Evolutionary conservation across 192 early-diverging fungal genomes (phyloP).

Genomic region (Entomortierella beljakovae): DNA sequence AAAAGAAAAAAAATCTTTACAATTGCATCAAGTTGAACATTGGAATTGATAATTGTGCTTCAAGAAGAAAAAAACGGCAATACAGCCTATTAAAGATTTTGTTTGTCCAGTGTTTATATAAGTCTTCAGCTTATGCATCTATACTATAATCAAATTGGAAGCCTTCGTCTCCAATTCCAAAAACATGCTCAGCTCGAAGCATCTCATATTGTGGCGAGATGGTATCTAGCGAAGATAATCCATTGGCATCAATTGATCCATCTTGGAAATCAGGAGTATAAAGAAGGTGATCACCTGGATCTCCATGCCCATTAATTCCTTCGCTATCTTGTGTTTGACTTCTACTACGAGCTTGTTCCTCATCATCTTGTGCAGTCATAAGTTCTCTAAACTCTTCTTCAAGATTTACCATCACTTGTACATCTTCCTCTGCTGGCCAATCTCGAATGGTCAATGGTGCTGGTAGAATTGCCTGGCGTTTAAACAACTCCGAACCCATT

Average conservation of each 20-base stretch:
- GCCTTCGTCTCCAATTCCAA: conserved; percentile 46
- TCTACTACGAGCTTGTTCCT: not conserved
- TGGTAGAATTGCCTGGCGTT: conserved; percentile 34
- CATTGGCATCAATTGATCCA: not conserved
- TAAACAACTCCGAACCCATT: conserved; percentile 40
- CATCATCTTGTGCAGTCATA: conserved; percentile 45
- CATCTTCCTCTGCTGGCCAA: conserved; percentile 54
- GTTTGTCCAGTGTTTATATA: too few relatives aligned
- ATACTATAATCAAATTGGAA: conserved; percentile 48
- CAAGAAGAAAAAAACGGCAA: not conserved
- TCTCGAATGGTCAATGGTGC: conserved; percentile 44
- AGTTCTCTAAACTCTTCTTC: conserved; percentile 50
- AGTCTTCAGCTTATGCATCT: conserved; percentile 8
- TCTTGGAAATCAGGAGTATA: conserved; percentile 13
- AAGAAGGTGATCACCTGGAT: conserved; percentile 29
- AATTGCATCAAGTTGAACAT: not conserved
- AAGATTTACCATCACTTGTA: conserved; percentile 40
- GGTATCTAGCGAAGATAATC: not conserved
- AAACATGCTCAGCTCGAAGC: conserved; percentile 40
- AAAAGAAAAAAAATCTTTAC: too few relatives aligned
- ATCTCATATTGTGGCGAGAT: conserved; percentile 8
- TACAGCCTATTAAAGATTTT: not conserved
- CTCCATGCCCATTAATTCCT: conserved; percentile 10
- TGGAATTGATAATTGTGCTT: not conserved
- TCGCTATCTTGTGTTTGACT: conserved; percentile 12